Base-by-base conservation (phyloP, 768 basidiomycete species). In the Leccinum truebloodii region DNA sequence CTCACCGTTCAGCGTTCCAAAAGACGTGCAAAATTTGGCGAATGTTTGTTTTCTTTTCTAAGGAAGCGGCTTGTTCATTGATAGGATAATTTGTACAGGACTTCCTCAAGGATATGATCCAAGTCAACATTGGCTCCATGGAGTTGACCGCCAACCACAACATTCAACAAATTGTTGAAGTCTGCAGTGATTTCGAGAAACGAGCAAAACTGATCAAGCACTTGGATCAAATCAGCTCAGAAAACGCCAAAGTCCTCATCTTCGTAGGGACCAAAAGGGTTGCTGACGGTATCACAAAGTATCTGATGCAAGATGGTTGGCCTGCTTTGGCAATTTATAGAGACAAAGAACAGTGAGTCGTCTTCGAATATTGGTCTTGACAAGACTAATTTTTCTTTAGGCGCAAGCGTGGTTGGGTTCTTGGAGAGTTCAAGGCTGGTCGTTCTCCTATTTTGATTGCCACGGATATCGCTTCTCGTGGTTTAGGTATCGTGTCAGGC, bases 291-390 rank as follows among this genome's bases (percentile, higher is more conserved):
- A 90, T 99, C 69, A 99, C 97, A 20, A 98, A 98, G 77, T 95
- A 94, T 70, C 82, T 99, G 59, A 90, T 96, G 60, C 90, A 92
- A 81, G 97, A 99, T 70, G 97, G 97, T 14, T 99, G 97, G 97
- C 97, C 97, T n/a, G 97, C 97, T 14, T 81, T 99, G 39, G 96
- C 97, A 57, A 99, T 99, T 70, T 97, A 99, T 72, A 97, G 97
- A 69, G 97, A 99, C 80, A 99, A 99, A 78, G 95, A 95, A 80
- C 94, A 97, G 91, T 95, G 73, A 67, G 90, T 81, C 6, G 4
- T 18, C 4, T 20, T 35, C 55, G 9, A 52, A 35, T 39, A n/a
- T 22, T 18, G n/a, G 12, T 12, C 14, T 22, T 7, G 28, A 14
- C 55, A 5, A 26, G 30, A 16, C 49, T 56, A 63, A 48, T 69